Evolutionary conservation across 164 flowering plant genomes (phyloP).

Genomic region (Tetracentron sinense): DNA sequence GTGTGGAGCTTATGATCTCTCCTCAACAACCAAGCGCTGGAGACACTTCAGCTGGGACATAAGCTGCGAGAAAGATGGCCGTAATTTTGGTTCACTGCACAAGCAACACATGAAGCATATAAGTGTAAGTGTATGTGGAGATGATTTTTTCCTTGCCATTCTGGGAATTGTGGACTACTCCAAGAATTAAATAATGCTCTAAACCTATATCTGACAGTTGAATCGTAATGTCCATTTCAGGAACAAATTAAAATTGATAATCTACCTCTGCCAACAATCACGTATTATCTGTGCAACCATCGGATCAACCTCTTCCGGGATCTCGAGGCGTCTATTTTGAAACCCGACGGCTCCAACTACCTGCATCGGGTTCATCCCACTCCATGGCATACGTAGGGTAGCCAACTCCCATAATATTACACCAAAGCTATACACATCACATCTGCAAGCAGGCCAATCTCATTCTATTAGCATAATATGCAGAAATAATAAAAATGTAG

Average conservation of each 20-base stretch:
- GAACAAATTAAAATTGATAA: slow-evolving; percentile 5
- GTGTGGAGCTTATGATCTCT: slow-evolving; percentile 20
- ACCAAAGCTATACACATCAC: slow-evolving; percentile 94
- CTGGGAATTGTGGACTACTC: background rate
- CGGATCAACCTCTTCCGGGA: slow-evolving; percentile 77
- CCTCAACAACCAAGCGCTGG: slow-evolving; percentile 43
- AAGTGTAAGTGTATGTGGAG: background rate
- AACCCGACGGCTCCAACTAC: slow-evolving; percentile 99
- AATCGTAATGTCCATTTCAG: too few relatives aligned
- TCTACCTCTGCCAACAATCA: slow-evolving; percentile 90
- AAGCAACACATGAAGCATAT: slow-evolving; percentile 5
- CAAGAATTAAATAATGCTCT: background rate
- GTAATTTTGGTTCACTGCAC: slow-evolving; percentile 76
- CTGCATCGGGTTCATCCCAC: slow-evolving; percentile 94
- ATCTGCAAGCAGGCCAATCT: slow-evolving; percentile 42
- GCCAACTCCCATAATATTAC: slow-evolving; percentile 93
- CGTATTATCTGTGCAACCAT: slow-evolving; percentile 64
- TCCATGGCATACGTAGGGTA: slow-evolving; percentile 82
- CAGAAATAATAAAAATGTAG: too few relatives aligned
- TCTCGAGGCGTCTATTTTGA: slow-evolving; percentile 83
- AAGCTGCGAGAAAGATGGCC: slow-evolving; percentile 82
- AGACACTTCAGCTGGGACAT: slow-evolving; percentile 61
- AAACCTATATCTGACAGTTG: background rate
- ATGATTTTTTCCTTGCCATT: background rate
- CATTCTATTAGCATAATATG: background rate